Percentiles rank a stretch among this genome's conserved stretches.
Evolutionary conservation across 345 rosid species (phyloP).

Genomic region (Eucalyptus marginata): DNA sequence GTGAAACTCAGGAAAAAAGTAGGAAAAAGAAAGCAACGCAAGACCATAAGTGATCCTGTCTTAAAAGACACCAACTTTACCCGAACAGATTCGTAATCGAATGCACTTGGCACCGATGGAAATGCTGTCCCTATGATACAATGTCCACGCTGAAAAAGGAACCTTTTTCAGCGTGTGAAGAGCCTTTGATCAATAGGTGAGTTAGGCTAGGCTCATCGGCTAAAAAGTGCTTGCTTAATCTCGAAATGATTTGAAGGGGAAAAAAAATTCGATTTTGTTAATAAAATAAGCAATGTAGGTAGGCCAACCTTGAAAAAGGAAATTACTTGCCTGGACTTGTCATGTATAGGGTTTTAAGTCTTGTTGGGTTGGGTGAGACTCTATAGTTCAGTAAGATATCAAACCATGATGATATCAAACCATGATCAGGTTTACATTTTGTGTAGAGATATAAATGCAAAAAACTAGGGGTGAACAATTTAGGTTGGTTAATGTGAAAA

Average conservation of each 20-base stretch:
- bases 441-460: not conserved
- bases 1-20: not conserved
- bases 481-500: not conserved
- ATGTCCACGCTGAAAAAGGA: not conserved
- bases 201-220: not conserved
- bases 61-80: not conserved
- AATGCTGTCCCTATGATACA: not conserved
- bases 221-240: not conserved
- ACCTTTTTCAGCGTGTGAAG: not conserved
- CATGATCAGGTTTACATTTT: not conserved
- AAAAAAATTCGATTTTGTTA: not conserved
- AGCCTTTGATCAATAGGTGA: not conserved
- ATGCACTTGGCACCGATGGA: not conserved
- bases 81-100: not conserved
- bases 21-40: not conserved
- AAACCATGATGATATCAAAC: not conserved
- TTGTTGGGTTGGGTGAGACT: not conserved
- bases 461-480: not conserved
- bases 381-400: not conserved
- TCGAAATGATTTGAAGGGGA: not conserved
- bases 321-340: not conserved
- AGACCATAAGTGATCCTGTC: not conserved
- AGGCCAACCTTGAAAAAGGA: not conserved
- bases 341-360: not conserved
- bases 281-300: not conserved